phyloP scores from a whole-genome alignment of 1,284 basidiomycete species.

The Xerocomus minutiporus region DNA sequence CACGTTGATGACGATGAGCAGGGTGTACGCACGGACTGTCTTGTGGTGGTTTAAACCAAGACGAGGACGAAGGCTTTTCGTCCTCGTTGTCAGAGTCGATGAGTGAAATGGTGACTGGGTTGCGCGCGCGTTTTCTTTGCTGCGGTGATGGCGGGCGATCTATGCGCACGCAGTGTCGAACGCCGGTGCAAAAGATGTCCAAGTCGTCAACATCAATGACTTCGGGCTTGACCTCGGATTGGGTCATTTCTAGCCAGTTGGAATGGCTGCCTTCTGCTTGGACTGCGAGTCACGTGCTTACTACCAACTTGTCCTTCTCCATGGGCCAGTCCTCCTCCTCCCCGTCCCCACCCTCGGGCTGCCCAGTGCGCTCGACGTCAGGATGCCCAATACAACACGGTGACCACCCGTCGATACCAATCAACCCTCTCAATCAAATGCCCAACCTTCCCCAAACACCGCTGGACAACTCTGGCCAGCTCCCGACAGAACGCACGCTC shows the following conservation, averaged over 20 bases:
- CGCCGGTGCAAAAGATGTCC: slow-evolving; percentile 21
- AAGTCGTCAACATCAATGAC: slow-evolving; percentile 28
- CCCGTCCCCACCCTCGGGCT: slow-evolving; percentile 5
- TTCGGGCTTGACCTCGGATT: slow-evolving; percentile 7
- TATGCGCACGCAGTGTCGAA: slow-evolving; percentile 15
- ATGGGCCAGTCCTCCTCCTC: slow-evolving; percentile 30
- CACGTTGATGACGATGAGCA: not conserved
- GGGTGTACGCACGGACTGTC: slow-evolving; percentile 12
- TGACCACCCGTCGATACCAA: slow-evolving; percentile 37
- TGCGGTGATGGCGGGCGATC: slow-evolving; percentile 14
- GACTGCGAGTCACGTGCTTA: slow-evolving; percentile 1
- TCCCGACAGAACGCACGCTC: slow-evolving; percentile 73
- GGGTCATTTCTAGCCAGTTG: not conserved
- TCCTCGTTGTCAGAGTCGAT: slow-evolving; percentile 21
- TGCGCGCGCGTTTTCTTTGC: slow-evolving; percentile 10
- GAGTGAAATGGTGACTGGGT: slow-evolving; percentile 13
- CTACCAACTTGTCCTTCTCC: not conserved
- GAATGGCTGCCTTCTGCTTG: not conserved
- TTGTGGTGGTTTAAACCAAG: not conserved
- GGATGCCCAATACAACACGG: slow-evolving; percentile 26
- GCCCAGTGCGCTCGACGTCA: slow-evolving; percentile 10
- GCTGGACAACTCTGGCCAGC: slow-evolving; percentile 51
- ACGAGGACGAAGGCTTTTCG: slow-evolving; percentile 4
- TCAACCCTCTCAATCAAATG: slow-evolving; percentile 91
- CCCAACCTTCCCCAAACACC: slow-evolving; percentile 73